These are phyloP conservation scores for Scheffersomyces illinoinensis DNA, from an alignment of 1,139 yeast genomes.

Conservation along the genomic window DNA sequence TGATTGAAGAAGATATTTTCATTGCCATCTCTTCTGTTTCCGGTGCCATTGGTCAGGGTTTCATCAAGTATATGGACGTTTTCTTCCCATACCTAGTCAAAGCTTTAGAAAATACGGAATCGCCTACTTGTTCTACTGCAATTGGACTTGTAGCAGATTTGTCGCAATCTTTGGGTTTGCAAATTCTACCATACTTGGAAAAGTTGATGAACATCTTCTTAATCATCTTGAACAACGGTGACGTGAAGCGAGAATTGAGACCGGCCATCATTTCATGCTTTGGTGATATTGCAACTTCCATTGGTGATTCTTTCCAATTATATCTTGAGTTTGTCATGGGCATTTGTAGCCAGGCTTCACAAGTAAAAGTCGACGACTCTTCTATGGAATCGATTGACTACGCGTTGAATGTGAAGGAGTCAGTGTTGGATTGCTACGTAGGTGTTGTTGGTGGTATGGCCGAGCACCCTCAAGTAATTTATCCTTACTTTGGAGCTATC, in stretches of 20 bases:
- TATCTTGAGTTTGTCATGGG: constrained; percentile 80
- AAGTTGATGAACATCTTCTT: constrained; percentile 84
- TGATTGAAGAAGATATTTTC: constrained; percentile 91
- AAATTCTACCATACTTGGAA: constrained; percentile 71
- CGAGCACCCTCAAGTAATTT: constrained; percentile 64
- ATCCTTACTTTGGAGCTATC: constrained; percentile 66
- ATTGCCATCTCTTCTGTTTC: constrained; percentile 92
- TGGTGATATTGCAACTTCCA: constrained; percentile 92
- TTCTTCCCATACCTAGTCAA: constrained; percentile 79
- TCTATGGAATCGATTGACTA: constrained; percentile 79
- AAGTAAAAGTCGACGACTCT: constrained; percentile 54
- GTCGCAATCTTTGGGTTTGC: constrained; percentile 82
- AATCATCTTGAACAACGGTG: constrained; percentile 61
- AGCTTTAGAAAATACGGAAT: constrained; percentile 80
- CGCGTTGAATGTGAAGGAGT: constrained; percentile 69
- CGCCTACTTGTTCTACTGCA: constrained; percentile 83
- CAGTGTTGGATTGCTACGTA: constrained; percentile 91
- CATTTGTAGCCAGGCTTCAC: constrained; percentile 59
- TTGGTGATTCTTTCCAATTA: constrained; percentile 73
- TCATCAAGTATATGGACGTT: constrained; percentile 74
- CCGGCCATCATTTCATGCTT: constrained; percentile 92
- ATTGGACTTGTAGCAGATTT: constrained; percentile 97
- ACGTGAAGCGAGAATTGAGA: constrained; percentile 75
- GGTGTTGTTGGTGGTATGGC: constrained; percentile 90
- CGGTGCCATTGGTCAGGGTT: constrained; percentile 67